Conservation (phyloP, 176 grass and related monocot species). For the Melocanna baccifera region DNA sequence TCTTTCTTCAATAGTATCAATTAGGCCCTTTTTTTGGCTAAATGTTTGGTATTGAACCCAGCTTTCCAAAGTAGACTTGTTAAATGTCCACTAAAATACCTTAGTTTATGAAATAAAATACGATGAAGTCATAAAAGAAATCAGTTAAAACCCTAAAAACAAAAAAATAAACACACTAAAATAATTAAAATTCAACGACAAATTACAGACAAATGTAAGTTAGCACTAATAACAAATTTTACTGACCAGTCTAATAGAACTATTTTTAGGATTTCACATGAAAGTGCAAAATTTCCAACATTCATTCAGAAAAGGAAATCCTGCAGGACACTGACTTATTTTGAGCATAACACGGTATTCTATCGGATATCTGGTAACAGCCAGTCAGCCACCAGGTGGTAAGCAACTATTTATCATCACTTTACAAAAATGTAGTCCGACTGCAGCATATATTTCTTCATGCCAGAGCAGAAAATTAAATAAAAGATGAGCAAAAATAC, state of each 20-base stretch:
- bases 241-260: neutral
- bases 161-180: neutral
- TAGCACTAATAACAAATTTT: neutral
- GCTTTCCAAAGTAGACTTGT: neutral
- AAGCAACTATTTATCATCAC: neutral
- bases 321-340: neutral
- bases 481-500: neutral
- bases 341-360: neutral
- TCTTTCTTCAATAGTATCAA: neutral
- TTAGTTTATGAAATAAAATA: neutral
- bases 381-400: neutral
- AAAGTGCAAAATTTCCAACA: neutral
- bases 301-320: neutral
- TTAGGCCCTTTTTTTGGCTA: neutral
- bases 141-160: neutral
- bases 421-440: neutral
- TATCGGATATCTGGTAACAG: neutral
- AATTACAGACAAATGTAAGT: neutral
- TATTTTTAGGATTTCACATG: neutral
- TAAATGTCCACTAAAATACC: neutral
- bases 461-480: neutral
- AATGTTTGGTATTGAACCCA: neutral
- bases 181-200: neutral
- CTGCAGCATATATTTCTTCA: neutral
- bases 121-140: neutral